These are phyloP conservation scores for Carex pumila DNA, from an alignment of 176 grass and related monocot species.

Conservation along the genomic window DNA sequence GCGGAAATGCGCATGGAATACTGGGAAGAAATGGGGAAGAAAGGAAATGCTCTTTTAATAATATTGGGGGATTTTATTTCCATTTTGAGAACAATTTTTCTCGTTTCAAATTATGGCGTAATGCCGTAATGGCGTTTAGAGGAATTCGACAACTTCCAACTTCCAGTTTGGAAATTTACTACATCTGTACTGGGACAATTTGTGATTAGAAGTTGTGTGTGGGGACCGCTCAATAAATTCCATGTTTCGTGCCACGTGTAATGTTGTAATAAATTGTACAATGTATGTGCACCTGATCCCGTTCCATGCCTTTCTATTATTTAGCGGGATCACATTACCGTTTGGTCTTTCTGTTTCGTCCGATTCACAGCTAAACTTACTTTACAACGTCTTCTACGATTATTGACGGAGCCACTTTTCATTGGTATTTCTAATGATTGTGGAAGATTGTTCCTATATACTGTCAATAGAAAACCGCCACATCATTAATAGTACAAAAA, in stretches of 20 bases:
- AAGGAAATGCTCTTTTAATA: neutral
- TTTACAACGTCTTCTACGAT: neutral
- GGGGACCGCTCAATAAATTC: neutral
- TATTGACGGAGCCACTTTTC: neutral
- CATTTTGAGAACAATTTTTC: neutral
- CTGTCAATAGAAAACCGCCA: neutral
- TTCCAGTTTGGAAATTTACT: conserved; percentile 11
- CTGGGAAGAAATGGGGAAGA: neutral
- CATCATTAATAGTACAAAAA: neutral
- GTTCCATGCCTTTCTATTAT: neutral
- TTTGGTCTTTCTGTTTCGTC: neutral
- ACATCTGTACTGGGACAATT: neutral
- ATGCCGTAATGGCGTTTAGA: no score
- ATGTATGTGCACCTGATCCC: neutral
- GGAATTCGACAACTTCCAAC: neutral
- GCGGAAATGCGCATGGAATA: neutral
- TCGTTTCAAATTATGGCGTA: conserved; percentile 7
- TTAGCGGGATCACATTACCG: neutral
- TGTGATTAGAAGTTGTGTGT: neutral
- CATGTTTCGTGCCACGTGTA: neutral
- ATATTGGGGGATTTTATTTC: neutral
- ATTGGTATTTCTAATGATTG: neutral
- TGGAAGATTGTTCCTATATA: neutral
- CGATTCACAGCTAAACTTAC: neutral
- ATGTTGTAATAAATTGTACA: neutral